phyloP scores from a whole-genome alignment of 2,329 filamentous ascomycete species.

The Aspergillus tamarii region DNA sequence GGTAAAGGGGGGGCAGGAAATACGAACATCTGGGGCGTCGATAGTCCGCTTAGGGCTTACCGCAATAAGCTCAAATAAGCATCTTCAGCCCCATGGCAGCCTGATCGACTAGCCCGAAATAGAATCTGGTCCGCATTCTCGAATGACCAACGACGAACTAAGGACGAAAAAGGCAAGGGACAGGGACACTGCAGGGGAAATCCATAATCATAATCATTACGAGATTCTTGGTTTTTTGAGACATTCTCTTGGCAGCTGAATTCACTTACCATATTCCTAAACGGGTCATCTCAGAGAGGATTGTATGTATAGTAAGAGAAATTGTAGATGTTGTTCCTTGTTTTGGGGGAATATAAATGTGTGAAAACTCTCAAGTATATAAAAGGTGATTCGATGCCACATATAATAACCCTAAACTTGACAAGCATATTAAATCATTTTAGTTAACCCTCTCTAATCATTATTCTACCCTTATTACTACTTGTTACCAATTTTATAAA shows the following conservation, averaged over 20 bases:
- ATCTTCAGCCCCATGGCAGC: background rate
- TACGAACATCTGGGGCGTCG: background rate
- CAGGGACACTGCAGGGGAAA: background rate
- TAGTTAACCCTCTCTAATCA: too few species aligned
- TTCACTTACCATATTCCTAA: background rate
- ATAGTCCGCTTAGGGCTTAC: background rate
- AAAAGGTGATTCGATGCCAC: background rate
- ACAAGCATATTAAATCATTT: background rate
- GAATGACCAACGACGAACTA: background rate
- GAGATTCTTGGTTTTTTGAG: background rate
- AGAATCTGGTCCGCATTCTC: background rate
- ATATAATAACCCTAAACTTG: background rate
- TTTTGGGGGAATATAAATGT: background rate
- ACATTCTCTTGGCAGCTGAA: background rate
- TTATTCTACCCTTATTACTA: too few species aligned
- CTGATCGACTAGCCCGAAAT: background rate
- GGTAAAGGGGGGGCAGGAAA: background rate
- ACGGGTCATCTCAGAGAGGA: background rate
- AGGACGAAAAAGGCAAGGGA: background rate
- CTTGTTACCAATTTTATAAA: too few species aligned
- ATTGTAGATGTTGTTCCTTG: background rate
- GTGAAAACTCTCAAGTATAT: background rate
- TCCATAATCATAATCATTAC: background rate
- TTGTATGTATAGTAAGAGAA: background rate
- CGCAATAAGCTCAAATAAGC: conserved; percentile 1